Conservation (phyloP, 129 eudicot genomes). For the Tagetes erecta region DNA sequence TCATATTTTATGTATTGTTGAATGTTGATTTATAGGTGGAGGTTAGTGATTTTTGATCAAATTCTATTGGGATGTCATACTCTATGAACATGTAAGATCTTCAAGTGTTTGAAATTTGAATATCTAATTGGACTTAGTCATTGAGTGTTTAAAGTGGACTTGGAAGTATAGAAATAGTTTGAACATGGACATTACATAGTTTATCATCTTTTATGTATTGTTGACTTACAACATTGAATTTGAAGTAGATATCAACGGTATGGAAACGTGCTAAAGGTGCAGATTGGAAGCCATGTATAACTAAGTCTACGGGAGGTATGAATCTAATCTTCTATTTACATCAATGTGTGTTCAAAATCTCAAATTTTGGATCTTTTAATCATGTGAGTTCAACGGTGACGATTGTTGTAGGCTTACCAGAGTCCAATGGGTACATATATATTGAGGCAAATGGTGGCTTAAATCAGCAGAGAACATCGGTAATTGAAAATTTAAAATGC, state of each 20-base stretch:
- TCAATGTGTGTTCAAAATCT: not conserved
- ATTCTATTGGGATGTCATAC: slow-evolving; percentile 4
- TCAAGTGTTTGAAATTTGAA: not conserved
- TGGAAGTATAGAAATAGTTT: not conserved
- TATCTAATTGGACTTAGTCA: not conserved
- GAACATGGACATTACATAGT: not conserved
- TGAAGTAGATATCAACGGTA: slow-evolving; percentile 71
- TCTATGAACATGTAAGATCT: not conserved
- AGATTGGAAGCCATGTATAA: slow-evolving; percentile 89
- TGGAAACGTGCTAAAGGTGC: slow-evolving; percentile 87
- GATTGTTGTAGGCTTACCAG: slow-evolving; percentile 63
- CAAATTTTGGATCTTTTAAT: not conserved
- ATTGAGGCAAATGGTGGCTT: slow-evolving; percentile 99
- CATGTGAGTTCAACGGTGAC: not conserved
- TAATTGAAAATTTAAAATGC: slow-evolving; percentile 26
- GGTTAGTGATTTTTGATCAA: not conserved
- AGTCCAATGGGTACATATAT: slow-evolving; percentile 83
- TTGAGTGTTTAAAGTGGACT: too few species aligned
- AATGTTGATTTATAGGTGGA: not conserved
- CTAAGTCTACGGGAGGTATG: slow-evolving; percentile 69
- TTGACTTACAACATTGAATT: slow-evolving; percentile 17
- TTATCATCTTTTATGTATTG: not conserved
- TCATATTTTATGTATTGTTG: too few species aligned
- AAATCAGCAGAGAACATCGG: slow-evolving; percentile 95
- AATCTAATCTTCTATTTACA: not conserved